Evolutionary conservation across 106 monocot genomes (phyloP).

Genomic region (Agapanthus africanus): DNA sequence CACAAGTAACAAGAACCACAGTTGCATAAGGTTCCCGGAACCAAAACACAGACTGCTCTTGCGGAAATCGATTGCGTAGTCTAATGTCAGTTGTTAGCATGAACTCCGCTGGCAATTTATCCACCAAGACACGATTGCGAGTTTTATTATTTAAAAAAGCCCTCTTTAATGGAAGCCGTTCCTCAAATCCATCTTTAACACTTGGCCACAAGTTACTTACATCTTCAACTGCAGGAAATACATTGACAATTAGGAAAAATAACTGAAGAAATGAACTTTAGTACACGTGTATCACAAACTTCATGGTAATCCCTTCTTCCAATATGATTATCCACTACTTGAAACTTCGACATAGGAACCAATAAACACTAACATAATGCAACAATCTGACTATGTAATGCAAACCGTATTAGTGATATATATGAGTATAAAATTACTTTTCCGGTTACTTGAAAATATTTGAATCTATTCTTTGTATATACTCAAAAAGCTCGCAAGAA

Average conservation of each 20-base stretch:
- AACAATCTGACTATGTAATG: no score
- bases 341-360: neutral
- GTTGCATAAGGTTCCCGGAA: conserved; percentile 98
- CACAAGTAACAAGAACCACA: conserved; percentile 88
- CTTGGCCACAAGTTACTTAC: conserved; percentile 94
- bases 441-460: neutral
- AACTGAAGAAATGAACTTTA: neutral
- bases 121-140: conserved; percentile 67
- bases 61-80: conserved; percentile 91
- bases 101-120: conserved; percentile 77
- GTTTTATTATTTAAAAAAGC: conserved; percentile 83
- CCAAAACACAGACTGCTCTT: conserved; percentile 93
- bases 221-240: conserved; percentile 69
- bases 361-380: neutral
- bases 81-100: conserved; percentile 89
- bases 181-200: conserved; percentile 81
- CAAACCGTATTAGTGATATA: no score
- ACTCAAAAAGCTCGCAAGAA: neutral
- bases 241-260: conserved; percentile 1
- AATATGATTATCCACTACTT: neutral
- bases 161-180: conserved; percentile 66
- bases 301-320: no score
- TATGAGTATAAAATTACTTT: neutral
- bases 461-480: neutral
- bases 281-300: neutral